phyloP scores from a whole-genome alignment of 306 rosid species.

The Erythrophleum fordii region DNA sequence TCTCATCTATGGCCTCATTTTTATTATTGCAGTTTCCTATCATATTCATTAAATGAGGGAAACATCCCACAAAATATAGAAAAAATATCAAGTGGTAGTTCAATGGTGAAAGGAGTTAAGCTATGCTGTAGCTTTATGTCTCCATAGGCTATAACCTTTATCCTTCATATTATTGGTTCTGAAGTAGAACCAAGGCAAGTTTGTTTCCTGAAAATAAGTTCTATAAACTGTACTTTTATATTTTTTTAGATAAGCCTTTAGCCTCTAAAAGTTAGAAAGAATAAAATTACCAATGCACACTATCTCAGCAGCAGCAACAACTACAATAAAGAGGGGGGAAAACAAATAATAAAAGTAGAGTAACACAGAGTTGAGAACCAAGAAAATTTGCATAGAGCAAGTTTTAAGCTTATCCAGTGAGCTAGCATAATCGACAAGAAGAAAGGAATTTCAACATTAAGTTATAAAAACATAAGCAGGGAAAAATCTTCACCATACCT shows the following conservation, averaged over 20 bases:
- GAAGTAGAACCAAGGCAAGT: not conserved
- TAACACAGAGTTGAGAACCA: not conserved
- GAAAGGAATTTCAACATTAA: constrained; percentile 18
- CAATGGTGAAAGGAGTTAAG: not conserved
- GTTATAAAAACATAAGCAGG: constrained; percentile 14
- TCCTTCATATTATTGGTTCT: not conserved
- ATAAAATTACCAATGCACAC: not conserved
- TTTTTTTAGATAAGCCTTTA: not conserved
- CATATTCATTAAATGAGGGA: not conserved
- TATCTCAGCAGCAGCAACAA: not conserved
- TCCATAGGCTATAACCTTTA: not conserved
- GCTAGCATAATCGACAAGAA: constrained; percentile 18
- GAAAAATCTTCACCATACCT: constrained; percentile 55
- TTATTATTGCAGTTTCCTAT: not conserved
- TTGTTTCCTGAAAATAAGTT: not conserved
- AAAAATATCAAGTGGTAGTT: not conserved
- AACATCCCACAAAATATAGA: not conserved
- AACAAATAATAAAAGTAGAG: not conserved
- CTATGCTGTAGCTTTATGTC: not conserved
- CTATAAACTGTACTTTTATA: not conserved
- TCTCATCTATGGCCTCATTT: not conserved
- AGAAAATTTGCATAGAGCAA: not conserved
- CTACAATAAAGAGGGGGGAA: not conserved
- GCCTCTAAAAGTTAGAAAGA: not conserved
- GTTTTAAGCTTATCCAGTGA: constrained; percentile 29